These are phyloP conservation scores for Scutellaria galericulata DNA, from an alignment of 257 asterid species.

Conservation along the genomic window DNA sequence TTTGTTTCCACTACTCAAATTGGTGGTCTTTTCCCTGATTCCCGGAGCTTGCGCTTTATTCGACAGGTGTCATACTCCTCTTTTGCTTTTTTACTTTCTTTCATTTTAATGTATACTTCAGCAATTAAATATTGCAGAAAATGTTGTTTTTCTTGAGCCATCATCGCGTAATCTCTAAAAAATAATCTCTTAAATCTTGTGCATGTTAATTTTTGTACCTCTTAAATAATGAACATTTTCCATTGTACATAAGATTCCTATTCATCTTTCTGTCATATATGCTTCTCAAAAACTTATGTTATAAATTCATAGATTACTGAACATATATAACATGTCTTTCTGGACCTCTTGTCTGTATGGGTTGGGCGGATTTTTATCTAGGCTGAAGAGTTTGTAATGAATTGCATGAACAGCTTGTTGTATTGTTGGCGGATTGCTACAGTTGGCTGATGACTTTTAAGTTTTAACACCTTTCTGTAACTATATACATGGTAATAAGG, in stretches of 20 bases:
- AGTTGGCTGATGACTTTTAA: conserved; percentile 11
- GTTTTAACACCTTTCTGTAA: conserved; percentile 1
- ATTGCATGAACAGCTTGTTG: conserved; percentile 2
- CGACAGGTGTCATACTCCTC: conserved; percentile 70
- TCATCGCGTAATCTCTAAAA: too few relatives aligned
- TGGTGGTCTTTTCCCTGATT: conserved; percentile 89
- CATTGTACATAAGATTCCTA: conserved; percentile 6
- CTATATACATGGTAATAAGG: neutral
- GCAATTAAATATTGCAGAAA: conserved; percentile 14
- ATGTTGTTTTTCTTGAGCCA: too few relatives aligned
- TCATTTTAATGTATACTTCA: neutral
- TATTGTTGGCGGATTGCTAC: conserved; percentile 26
- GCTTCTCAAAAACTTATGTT: conserved; percentile 12
- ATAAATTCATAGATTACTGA: neutral
- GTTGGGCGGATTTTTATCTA: too few relatives aligned
- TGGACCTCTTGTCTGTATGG: too few relatives aligned
- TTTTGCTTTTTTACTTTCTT: neutral
- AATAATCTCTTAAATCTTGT: neutral
- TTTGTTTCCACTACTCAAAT: conserved; percentile 79
- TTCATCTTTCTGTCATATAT: neutral
- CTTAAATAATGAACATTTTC: conserved; percentile 6
- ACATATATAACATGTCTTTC: too few relatives aligned
- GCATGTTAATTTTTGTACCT: neutral
- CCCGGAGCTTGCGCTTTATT: conserved; percentile 74
- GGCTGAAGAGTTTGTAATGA: too few relatives aligned